Percentiles rank a stretch among this genome's conserved stretches.
Evolutionary conservation across 805 yeast species (phyloP).

Genomic region (Sugiyamaella marilandica): DNA sequence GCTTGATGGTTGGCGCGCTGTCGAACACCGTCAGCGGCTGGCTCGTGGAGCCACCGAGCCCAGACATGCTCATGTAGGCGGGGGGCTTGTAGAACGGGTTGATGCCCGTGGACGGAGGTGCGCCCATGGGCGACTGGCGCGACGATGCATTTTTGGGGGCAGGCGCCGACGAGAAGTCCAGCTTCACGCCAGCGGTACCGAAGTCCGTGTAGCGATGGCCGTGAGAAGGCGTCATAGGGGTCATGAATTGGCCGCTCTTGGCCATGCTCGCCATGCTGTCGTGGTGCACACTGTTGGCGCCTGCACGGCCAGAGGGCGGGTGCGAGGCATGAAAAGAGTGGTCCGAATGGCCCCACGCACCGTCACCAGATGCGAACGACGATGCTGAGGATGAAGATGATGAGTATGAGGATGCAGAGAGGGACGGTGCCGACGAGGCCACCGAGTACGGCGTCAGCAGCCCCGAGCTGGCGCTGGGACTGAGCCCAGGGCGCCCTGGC

Average conservation of each 20-base stretch:
- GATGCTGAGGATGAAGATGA: not conserved
- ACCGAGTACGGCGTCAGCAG: slow-evolving; percentile 14
- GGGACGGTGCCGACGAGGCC: slow-evolving; percentile 2
- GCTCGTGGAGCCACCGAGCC: not conserved
- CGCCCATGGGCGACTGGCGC: not conserved
- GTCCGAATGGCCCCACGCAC: not conserved
- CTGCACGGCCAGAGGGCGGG: not conserved
- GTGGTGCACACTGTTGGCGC: not conserved
- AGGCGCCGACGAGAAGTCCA: slow-evolving; percentile 17
- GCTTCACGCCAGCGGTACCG: slow-evolving; percentile 15
- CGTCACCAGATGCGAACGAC: no score
- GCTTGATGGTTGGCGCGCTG: not conserved
- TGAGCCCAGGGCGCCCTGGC: not conserved
- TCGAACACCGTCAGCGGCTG: not conserved
- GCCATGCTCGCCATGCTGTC: no score
- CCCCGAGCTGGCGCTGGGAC: slow-evolving; percentile 4
- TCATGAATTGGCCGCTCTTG: slow-evolving; percentile 10
- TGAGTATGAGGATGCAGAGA: not conserved
- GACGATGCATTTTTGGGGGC: not conserved
- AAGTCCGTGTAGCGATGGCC: slow-evolving; percentile 5
- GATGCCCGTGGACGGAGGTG: slow-evolving; percentile 21
- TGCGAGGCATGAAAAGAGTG: not conserved
- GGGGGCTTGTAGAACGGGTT: slow-evolving; percentile 35
- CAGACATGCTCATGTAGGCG: slow-evolving; percentile 17
- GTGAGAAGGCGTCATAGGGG: slow-evolving; percentile 17